Conservation (phyloP, 2,329 filamentous ascomycete species). For the Ramularia collo-cygni region DNA sequence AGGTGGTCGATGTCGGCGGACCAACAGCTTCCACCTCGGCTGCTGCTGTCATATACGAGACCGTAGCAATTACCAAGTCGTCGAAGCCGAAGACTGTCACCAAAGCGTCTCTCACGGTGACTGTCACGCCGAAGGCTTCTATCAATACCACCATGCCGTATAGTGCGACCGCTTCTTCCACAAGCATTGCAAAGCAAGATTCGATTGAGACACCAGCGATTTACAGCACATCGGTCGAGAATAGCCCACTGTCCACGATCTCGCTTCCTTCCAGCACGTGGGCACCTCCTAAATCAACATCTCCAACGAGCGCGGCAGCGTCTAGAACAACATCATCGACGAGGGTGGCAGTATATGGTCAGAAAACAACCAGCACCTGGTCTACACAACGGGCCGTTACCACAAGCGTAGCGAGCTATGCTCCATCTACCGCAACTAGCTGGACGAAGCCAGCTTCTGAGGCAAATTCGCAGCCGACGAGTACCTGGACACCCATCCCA, state of each 20-base stretch:
- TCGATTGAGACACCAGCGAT: no score
- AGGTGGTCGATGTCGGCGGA: constrained; percentile 26
- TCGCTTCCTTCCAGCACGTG: no score
- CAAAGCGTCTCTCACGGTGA: constrained; percentile 9
- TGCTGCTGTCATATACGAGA: constrained; percentile 19
- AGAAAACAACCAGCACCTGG: no score
- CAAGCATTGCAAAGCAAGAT: neutral
- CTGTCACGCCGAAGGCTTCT: neutral
- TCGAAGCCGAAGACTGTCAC: constrained; percentile 5
- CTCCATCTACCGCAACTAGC: no score
- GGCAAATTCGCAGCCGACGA: no score
- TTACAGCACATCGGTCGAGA: no score
- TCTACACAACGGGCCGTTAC: no score
- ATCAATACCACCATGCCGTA: neutral
- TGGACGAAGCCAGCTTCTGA: no score
- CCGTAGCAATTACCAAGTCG: constrained; percentile 12
- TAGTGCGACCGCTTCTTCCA: neutral
- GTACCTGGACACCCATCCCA: no score
- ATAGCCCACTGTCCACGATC: no score
- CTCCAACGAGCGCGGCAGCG: neutral
- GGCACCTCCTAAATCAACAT: no score
- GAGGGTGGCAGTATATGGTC: neutral
- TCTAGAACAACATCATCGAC: neutral
- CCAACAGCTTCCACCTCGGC: constrained; percentile 11
- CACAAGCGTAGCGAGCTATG: no score